These are phyloP conservation scores for Solanum sejunctum DNA, from an alignment of 257 asterid species.

Conservation along the genomic window DNA sequence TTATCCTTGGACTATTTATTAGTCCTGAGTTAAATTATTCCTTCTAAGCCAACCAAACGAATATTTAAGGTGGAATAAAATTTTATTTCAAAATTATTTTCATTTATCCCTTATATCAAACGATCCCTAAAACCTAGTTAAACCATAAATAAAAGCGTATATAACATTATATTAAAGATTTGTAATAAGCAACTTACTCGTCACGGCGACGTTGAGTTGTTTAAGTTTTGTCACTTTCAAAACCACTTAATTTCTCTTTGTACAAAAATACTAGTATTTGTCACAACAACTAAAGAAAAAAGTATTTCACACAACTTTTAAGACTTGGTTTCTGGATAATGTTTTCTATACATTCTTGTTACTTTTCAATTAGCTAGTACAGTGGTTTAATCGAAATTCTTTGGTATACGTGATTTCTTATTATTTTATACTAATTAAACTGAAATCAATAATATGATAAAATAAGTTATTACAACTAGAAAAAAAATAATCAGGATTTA, in stretches of 20 bases:
- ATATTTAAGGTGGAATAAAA: too few relatives aligned
- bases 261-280: background rate
- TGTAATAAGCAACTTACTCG: constrained; percentile 8
- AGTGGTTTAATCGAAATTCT: background rate
- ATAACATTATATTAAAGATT: background rate
- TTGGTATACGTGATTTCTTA: background rate
- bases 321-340: background rate
- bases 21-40: too few relatives aligned
- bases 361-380: background rate
- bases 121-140: background rate
- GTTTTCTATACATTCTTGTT: background rate
- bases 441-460: background rate
- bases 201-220: constrained; percentile 30
- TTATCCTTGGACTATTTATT: too few relatives aligned
- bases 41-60: too few relatives aligned
- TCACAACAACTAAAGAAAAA: background rate
- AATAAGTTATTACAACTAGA: background rate
- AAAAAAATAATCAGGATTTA: background rate
- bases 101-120: too few relatives aligned
- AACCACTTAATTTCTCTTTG: background rate
- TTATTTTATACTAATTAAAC: background rate
- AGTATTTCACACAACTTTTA: background rate
- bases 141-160: background rate
- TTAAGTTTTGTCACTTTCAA: constrained; percentile 2
- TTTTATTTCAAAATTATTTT: too few relatives aligned